Conservation (phyloP, 805 yeast genomes). For the Debaryomyces tyrocola region DNA sequence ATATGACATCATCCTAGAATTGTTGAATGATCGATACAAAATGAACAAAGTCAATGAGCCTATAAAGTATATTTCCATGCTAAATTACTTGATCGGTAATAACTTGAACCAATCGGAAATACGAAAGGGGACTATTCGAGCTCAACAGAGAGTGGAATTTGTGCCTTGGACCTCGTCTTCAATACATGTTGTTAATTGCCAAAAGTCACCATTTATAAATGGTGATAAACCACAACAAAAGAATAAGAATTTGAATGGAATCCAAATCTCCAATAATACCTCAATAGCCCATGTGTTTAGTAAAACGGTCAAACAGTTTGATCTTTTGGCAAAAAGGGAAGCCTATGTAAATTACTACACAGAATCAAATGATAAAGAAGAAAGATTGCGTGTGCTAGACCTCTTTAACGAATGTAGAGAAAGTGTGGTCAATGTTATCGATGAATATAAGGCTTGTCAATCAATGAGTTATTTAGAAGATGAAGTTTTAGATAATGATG, state of each 20-base stretch:
- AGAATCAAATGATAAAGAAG: constrained; percentile 44
- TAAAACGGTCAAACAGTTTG: constrained; percentile 73
- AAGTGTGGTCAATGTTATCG: constrained; percentile 42
- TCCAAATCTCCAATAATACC: constrained; percentile 82
- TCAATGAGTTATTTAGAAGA: constrained; percentile 48
- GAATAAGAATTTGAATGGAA: constrained; percentile 55
- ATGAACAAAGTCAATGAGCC: constrained; percentile 56
- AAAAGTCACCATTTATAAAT: constrained; percentile 60
- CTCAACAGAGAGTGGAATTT: constrained; percentile 68
- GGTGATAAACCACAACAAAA: constrained; percentile 29
- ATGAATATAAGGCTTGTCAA: constrained; percentile 47
- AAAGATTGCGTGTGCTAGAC: constrained; percentile 44
- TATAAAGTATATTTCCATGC: constrained; percentile 60
- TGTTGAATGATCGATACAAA: constrained; percentile 73
- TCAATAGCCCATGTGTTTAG: constrained; percentile 66
- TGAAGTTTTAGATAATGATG: constrained; percentile 36
- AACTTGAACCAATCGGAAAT: constrained; percentile 68
- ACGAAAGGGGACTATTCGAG: constrained; percentile 62
- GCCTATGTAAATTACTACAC: constrained; percentile 84
- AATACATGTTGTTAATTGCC: constrained; percentile 74
- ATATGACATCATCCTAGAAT: constrained; percentile 80
- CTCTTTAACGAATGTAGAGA: constrained; percentile 52
- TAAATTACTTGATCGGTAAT: constrained; percentile 66
- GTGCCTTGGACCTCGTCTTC: constrained; percentile 86
- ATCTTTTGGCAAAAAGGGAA: constrained; percentile 69